Evolutionary conservation across 495 filamentous ascomycete species (phyloP).

Genomic region (Bathelium albidoporum): DNA sequence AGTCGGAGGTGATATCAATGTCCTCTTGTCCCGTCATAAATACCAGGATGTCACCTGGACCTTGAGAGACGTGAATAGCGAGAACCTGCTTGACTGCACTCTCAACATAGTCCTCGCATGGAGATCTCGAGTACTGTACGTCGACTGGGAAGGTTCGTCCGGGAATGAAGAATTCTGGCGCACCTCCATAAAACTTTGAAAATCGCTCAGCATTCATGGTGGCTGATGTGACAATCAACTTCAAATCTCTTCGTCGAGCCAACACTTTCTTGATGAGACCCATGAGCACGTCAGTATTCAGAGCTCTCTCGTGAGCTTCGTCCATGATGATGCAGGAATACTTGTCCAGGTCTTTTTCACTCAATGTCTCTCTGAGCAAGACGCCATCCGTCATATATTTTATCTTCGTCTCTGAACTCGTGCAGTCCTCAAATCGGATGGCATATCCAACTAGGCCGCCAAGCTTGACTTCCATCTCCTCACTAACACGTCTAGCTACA

Average conservation of each 20-base stretch:
- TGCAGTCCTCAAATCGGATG: slow-evolving; percentile 98
- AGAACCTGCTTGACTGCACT: slow-evolving; percentile 93
- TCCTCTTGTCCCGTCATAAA: slow-evolving; percentile 99
- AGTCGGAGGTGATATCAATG: slow-evolving; percentile 92
- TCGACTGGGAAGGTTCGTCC: slow-evolving; percentile 97
- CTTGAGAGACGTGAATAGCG: slow-evolving; percentile 93
- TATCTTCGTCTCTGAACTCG: slow-evolving; percentile 83
- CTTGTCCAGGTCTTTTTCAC: slow-evolving; percentile 83
- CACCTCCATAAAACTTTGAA: slow-evolving; percentile 93
- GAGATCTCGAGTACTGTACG: slow-evolving; percentile 87
- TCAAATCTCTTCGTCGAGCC: slow-evolving; percentile 78
- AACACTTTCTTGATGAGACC: slow-evolving; percentile 96
- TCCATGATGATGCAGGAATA: slow-evolving; percentile 99
- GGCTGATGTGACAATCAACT: slow-evolving; percentile 94
- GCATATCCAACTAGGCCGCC: slow-evolving; percentile 89
- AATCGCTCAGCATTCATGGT: slow-evolving; percentile 98
- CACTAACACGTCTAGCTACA: slow-evolving; percentile 94
- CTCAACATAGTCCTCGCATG: slow-evolving; percentile 96
- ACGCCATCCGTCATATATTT: slow-evolving; percentile 99
- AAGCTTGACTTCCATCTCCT: slow-evolving; percentile 97
- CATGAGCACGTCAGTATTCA: slow-evolving; percentile 97
- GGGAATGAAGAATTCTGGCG: slow-evolving; percentile 93
- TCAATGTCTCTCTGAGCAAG: slow-evolving; percentile 81
- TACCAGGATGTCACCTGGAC: slow-evolving; percentile 84
- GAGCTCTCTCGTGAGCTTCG: slow-evolving; percentile 91